These are phyloP conservation scores for Populus deltoides DNA, from an alignment of 345 rosid genomes.

Conservation along the genomic window DNA sequence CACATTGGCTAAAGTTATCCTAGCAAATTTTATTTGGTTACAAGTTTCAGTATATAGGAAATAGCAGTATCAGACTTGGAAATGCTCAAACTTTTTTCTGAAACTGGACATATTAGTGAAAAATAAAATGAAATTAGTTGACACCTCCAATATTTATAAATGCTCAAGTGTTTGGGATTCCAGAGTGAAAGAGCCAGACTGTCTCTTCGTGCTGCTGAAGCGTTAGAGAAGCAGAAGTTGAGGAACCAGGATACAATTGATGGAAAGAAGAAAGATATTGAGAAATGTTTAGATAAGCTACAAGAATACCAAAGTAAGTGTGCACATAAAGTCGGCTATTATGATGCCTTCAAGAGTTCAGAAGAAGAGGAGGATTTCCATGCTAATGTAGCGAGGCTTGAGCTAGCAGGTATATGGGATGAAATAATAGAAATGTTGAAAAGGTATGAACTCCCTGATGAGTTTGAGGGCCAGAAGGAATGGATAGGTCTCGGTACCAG, in stretches of 20 bases:
- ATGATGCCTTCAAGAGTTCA: conserved; percentile 57
- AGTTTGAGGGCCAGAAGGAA: conserved; percentile 36
- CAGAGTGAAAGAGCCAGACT: conserved; percentile 61
- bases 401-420: conserved; percentile 70
- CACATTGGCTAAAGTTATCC: background rate
- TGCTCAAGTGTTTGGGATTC: background rate
- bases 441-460: conserved; percentile 59
- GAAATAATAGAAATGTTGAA: conserved; percentile 64
- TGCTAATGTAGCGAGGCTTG: conserved; percentile 64
- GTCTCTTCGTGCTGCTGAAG: conserved; percentile 56
- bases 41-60: background rate
- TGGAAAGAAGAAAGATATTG: conserved; percentile 24
- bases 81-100: background rate
- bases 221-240: conserved; percentile 48
- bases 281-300: conserved; percentile 8
- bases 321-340: conserved; percentile 42
- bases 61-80: background rate
- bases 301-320: conserved; percentile 39
- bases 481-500: conserved; percentile 50
- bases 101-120: background rate
- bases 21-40: background rate
- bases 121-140: background rate
- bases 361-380: conserved; percentile 42
- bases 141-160: background rate
- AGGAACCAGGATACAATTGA: conserved; percentile 29